Evolutionary conservation across 139 green algal genomes (phyloP), one percentile per base, ranked within the genome.

Genomic region (Trebouxia sp.): DNA sequence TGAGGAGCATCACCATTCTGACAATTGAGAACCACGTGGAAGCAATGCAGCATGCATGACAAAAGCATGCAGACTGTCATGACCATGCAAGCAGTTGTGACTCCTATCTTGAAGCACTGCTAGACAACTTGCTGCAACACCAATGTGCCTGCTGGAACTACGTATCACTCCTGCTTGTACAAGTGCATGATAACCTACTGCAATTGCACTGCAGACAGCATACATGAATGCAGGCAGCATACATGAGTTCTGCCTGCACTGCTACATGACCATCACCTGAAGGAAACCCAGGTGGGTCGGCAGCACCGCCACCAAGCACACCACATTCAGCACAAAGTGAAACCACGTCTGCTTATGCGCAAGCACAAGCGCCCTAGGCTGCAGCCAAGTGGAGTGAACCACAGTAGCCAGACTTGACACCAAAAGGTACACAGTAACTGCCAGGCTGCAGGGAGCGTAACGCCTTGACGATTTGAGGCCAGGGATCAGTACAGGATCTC

Each of bases 401-500:
- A 42, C 38, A 10, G 35, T 47, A 24, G 26, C 56, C 8, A 47
- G 17, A 30, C 35, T 39, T 38, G 55, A 74, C 0, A 75, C 6
- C 35, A 65, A 14, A 30, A 72, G 38, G 51, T 55, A 72, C 42
- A 65, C 4, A 7, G 37, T 39, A 1, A 53, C 76, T 26, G 38
- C 32, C 37, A 81, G 6, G 47, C 75, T 75, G 9, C 89, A 89
- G 12, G 92, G 92, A 47, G 90, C 86, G 87, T 98, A 98, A 15
- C 94, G 87, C 75, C 89, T 83, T 12, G 81, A 62, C 24, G 92
- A 82, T 6, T 83, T 84, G 28, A 98, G 88, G 20, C 81, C 81
- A 10, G 81, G 80, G 38, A 92, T 62, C 30, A 97, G 79, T 26
- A 95, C 77, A 12, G 91, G 85, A 89, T 98, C 94, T 74, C 91